Evolutionary conservation across 805 yeast species (phyloP), one percentile per base, ranked within the genome.

Genomic region (Saccharomycopsis fermentans): DNA sequence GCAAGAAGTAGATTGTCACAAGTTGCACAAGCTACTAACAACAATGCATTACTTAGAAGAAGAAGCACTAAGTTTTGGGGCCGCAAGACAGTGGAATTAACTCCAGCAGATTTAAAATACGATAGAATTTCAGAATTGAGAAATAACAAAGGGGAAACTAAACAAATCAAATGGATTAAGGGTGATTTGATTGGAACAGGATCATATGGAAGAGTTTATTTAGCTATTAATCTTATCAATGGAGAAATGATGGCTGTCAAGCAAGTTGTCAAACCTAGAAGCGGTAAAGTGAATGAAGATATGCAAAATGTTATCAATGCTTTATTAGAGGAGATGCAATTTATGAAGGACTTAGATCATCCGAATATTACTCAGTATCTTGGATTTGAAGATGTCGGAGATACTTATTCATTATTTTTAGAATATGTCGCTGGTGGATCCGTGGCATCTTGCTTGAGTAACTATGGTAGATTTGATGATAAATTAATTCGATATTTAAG

Each of bases 201-300:
- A 0, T 91, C 97, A 0, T 94, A 91, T 75, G 99, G 99, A 9
- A 84, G 88, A 39, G 99, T 94, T 1, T 92, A 79, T 67, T 75
- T 94, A 58, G 97, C 96, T 1, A 77, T 94, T 67, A 94, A 94
- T 70, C 91, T 90, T 17, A 94, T 98, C 0, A 90, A 96, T 0
- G 98, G 98, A 57, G 99, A 94, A 67, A 90, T 94, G 96, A 86
- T 94, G 74, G 99, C 99, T 0, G 99, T 94, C 1, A 94, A 94
- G 68, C 99, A 94, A 71, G 97, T 92, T 1, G 84, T 80, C 48
- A 84, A 86, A 12, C 84, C 88, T 0, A 70, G 73, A 57, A 67
- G 76, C 36, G 70, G 73, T 19, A 62, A 67, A 1, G 75, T 71
- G 55, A 74, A 76, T 54, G 74, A 76, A 26, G 77, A 79, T 55